Base-by-base conservation (phyloP, 2,329 filamentous ascomycete genomes). In the Claviceps citrina region DNA sequence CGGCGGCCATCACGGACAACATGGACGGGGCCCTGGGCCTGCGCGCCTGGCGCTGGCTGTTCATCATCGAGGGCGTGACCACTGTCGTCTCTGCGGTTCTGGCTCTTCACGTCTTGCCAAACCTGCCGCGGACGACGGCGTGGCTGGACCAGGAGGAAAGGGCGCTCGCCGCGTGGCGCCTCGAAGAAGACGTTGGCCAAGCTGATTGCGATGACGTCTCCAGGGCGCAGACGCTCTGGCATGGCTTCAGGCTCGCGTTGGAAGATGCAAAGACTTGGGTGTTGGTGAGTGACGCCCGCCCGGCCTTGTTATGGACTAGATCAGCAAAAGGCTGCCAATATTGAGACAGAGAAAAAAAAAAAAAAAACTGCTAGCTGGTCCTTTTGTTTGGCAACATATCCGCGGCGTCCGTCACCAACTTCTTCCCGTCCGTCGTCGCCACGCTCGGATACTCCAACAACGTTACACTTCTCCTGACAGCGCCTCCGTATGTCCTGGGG, bases 391-490 rank as follows among this genome's bases (percentile, higher is more conserved):
- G 73, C 46, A 72, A 76, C 44, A 71, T 66, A 7, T 60, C 65
- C 13, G 66, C 67, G 20, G 73, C 67, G 36, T 72, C 71, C 7
- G 72, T 81, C 9, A 78, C 73, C 27, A 79, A 78, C 55, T 81
- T 81, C 62, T 78, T 81, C 58, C 76, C 76, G 31, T 80, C 79
- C 0, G 77, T 86, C 12, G 79, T 84, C 36, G 63, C 68, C 43
- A 80, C 77, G 5, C 67, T 84, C 2, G 69, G 73, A n/a, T 81
- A 78, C 54, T 66, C 59, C 42, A 62, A 67, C 13, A 73, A 78
- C 36, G 58, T 65, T 20, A 74, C 78, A 0, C 67, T 81, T 4
- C 67, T 81, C 12, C 62, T 82, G 39, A 79, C 76, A 0, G 71
- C 70, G 0, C 79, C 79, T 0, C 77, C 77, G 1, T 82, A 80